These are phyloP conservation scores for Triangularia setosa DNA, from an alignment of 2,329 filamentous ascomycete species.

Conservation along the genomic window DNA sequence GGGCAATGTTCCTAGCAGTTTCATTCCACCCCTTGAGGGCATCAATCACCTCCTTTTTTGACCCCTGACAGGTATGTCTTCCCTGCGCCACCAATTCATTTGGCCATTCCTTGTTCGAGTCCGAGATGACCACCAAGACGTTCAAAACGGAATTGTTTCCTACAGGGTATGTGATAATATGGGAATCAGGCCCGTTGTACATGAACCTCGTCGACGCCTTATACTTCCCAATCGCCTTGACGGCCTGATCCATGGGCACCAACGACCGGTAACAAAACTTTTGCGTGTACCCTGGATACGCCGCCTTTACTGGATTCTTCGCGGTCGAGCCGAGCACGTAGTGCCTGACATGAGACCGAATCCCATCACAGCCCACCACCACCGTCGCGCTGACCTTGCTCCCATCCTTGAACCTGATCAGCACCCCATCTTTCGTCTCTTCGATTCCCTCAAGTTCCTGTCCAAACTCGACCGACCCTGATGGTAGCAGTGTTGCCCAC, in stretches of 20 bases:
- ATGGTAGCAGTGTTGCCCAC: slow-evolving; percentile 33
- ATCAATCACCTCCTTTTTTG: slow-evolving; percentile 36
- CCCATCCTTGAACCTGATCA: slow-evolving; percentile 33
- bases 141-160: slow-evolving; percentile 54
- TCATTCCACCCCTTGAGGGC: slow-evolving; percentile 43
- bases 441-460: slow-evolving; percentile 29
- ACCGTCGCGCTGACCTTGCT: slow-evolving; percentile 15
- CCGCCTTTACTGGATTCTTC: slow-evolving; percentile 14
- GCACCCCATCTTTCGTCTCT: neutral
- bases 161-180: slow-evolving; percentile 60
- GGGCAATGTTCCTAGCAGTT: slow-evolving; percentile 34
- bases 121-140: slow-evolving; percentile 45
- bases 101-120: slow-evolving; percentile 28
- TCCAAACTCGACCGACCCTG: slow-evolving; percentile 30
- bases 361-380: slow-evolving; percentile 62
- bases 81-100: slow-evolving; percentile 4
- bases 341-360: slow-evolving; percentile 53
- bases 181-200: slow-evolving; percentile 54
- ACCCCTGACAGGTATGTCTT: slow-evolving; percentile 35
- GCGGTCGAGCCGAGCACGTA: slow-evolving; percentile 38
- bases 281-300: slow-evolving; percentile 45
- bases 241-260: slow-evolving; percentile 54
- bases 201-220: slow-evolving; percentile 48
- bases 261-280: slow-evolving; percentile 61
- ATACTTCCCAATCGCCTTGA: slow-evolving; percentile 43